phyloP scores from a whole-genome alignment of 768 basidiomycete species.

The Phaeotremella skinneri region DNA sequence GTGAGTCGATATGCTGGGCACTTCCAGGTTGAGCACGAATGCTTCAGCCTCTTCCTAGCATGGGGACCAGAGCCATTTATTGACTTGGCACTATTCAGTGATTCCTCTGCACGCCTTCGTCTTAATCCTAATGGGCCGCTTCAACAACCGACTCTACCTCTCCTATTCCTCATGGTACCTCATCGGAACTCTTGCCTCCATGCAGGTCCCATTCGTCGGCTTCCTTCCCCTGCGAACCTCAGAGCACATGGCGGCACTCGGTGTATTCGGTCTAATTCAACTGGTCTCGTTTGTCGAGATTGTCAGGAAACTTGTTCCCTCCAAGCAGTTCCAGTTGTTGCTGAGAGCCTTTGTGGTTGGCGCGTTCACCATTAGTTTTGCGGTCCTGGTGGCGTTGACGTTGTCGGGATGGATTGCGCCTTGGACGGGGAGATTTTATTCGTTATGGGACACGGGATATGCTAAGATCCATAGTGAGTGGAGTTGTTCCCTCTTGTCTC shows the following conservation, averaged over 20 bases:
- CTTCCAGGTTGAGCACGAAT: neutral
- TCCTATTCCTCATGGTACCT: conserved; percentile 98
- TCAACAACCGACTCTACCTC: conserved; percentile 84
- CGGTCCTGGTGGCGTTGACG: conserved; percentile 74
- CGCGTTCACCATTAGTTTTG: conserved; percentile 68
- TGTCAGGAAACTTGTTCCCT: conserved; percentile 81
- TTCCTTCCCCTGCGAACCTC: conserved; percentile 97
- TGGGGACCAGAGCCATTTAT: neutral
- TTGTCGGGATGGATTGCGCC: conserved; percentile 95
- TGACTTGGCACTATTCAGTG: conserved; percentile 55
- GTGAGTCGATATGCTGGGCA: conserved; percentile 24
- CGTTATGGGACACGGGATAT: conserved; percentile 98
- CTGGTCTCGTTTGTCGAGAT: conserved; percentile 90
- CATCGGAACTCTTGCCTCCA: conserved; percentile 92
- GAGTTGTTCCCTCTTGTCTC: conserved; percentile 15
- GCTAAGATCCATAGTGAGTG: conserved; percentile 82
- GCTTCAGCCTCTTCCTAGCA: neutral
- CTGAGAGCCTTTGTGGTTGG: conserved; percentile 68
- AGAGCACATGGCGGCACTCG: conserved; percentile 98
- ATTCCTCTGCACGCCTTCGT: conserved; percentile 94
- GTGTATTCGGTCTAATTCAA: conserved; percentile 94
- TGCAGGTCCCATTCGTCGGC: conserved; percentile 99
- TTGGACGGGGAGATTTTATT: conserved; percentile 99
- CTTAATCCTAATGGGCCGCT: conserved; percentile 93
- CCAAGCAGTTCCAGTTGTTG: conserved; percentile 85